Percentiles rank a stretch among this genome's conserved stretches.
These are phyloP conservation scores for Davidsoniella australis DNA, from an alignment of 2,329 filamentous ascomycete species.

Conservation along the genomic window DNA sequence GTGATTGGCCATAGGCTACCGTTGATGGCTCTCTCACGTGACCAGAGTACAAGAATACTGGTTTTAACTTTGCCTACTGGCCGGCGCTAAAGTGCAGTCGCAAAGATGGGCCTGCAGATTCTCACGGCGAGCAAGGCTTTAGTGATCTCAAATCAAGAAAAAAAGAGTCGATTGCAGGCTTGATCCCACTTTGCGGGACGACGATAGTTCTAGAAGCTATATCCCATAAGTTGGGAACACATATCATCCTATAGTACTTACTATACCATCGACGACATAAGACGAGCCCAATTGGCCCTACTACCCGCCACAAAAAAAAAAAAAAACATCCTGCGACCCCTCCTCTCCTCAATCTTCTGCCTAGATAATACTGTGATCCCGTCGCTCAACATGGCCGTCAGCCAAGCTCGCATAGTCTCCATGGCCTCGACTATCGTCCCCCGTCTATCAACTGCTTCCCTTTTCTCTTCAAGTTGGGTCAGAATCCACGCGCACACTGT, in stretches of 20 bases:
- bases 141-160: slow-evolving; percentile 1
- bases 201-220: no score
- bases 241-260: background rate
- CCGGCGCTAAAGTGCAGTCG: background rate
- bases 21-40: background rate
- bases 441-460: slow-evolving; percentile 1
- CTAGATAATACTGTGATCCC: background rate
- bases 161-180: background rate
- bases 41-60: background rate
- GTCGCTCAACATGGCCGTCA: slow-evolving; percentile 1
- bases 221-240: no score
- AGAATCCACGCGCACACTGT: slow-evolving; percentile 7
- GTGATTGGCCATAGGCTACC: background rate
- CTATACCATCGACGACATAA: background rate
- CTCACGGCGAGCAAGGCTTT: slow-evolving; percentile 5
- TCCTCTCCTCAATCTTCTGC: no score
- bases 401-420: slow-evolving; percentile 6
- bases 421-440: slow-evolving; percentile 6
- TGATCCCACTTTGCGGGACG: no score
- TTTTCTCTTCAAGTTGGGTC: slow-evolving; percentile 7
- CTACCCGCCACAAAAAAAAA: no score
- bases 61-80: background rate
- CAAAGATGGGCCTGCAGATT: slow-evolving; percentile 1
- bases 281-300: background rate
- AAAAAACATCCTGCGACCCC: no score